Conservation (phyloP, 257 asterid species). For the Forsythia viridissima region DNA sequence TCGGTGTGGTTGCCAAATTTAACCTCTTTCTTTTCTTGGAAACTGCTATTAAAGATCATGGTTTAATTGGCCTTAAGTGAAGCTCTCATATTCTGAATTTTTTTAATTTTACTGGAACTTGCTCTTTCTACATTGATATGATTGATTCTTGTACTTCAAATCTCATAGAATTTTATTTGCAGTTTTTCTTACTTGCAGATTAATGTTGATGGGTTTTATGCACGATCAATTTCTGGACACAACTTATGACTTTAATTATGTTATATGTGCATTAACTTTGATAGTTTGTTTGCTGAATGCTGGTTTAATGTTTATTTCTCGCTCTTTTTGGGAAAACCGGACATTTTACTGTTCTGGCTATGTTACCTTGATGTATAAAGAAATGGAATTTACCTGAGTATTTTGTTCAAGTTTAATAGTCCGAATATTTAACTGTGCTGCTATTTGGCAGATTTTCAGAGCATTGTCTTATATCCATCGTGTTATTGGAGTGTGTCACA, state of each 20-base stretch:
- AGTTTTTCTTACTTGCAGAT: neutral
- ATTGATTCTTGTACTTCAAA: neutral
- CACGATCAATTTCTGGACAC: neutral
- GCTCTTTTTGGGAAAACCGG: neutral
- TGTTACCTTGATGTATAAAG: neutral
- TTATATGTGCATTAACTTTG: neutral
- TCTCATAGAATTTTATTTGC: neutral
- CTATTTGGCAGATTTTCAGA: constrained; percentile 56
- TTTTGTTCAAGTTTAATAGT: neutral
- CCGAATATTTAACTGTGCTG: neutral
- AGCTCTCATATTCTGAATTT: neutral
- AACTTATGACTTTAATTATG: neutral
- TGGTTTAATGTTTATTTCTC: neutral
- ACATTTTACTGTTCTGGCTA: neutral
- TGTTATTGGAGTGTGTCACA: constrained; percentile 59
- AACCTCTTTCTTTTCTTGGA: neutral
- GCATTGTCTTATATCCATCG: constrained; percentile 59
- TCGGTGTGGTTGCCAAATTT: neutral
- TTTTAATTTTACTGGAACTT: neutral
- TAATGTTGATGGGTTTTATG: neutral
- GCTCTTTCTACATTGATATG: neutral
- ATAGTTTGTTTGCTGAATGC: neutral
- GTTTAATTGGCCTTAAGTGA: neutral
- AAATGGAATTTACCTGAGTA: neutral
- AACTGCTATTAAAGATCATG: neutral